Conservation (phyloP, 2,329 filamentous ascomycete genomes). For the Pseudohalonectria lignicola region DNA sequence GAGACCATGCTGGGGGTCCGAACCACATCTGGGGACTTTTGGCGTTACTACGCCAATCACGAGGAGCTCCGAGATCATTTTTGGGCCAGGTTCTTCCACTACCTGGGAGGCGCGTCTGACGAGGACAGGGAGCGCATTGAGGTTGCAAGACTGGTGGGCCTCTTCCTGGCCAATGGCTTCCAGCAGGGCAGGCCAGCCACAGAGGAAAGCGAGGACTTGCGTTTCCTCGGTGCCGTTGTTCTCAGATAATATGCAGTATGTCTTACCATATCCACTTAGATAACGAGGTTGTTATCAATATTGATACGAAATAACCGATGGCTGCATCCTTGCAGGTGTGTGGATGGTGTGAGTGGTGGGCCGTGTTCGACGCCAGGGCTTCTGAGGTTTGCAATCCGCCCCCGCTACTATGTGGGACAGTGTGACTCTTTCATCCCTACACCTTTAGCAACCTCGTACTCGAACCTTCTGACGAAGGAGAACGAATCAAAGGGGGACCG, state of each 20-base stretch:
- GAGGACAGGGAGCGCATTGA: neutral
- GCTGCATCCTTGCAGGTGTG: neutral
- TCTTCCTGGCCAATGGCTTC: neutral
- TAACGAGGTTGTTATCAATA: neutral
- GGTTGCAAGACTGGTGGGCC: neutral
- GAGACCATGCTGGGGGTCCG: conserved; percentile 8
- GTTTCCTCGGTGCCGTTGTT: neutral
- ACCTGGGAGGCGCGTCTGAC: neutral
- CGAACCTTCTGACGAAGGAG: neutral
- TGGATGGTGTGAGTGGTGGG: neutral
- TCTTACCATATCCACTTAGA: neutral
- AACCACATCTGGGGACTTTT: neutral
- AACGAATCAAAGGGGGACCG: neutral
- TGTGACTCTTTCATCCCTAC: too few relatives aligned
- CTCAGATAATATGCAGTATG: neutral
- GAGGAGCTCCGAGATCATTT: neutral
- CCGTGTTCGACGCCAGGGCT: too few relatives aligned
- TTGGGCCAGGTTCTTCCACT: neutral
- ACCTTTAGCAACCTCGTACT: neutral
- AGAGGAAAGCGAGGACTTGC: neutral
- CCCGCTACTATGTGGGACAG: too few relatives aligned
- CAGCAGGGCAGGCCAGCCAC: neutral
- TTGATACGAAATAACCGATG: neutral
- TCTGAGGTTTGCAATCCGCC: too few relatives aligned
- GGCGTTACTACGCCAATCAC: neutral